Evolutionary conservation across 768 basidiomycete genomes (phyloP).

Genomic region (Rhodotorula sphaerocarpa): DNA sequence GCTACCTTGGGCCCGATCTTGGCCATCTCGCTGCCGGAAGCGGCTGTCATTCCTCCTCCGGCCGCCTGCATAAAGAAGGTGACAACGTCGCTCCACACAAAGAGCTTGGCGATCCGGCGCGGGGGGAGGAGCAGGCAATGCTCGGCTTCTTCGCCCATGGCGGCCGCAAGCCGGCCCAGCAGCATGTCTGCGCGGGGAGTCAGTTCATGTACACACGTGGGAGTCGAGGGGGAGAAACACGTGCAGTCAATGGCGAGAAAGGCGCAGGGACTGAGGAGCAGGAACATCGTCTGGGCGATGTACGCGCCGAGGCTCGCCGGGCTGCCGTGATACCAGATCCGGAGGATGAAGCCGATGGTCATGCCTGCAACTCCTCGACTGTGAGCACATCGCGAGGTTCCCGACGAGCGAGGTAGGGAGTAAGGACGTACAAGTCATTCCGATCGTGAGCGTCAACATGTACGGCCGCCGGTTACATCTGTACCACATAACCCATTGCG

Average conservation of each 20-base stretch:
- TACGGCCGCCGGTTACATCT: slow-evolving; percentile 38
- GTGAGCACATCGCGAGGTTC: neutral
- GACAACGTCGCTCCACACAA: slow-evolving; percentile 44
- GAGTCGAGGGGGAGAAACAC: too few relatives aligned
- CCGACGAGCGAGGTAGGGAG: neutral
- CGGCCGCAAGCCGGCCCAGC: slow-evolving; percentile 55
- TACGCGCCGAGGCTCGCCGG: slow-evolving; percentile 50
- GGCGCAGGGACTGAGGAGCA: slow-evolving; percentile 55
- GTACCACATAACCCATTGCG: neutral
- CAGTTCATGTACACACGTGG: too few relatives aligned
- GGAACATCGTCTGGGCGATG: slow-evolving; percentile 37
- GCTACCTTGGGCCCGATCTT: slow-evolving; percentile 1
- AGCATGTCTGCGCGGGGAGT: slow-evolving; percentile 53
- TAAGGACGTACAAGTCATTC: slow-evolving; percentile 50
- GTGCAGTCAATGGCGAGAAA: slow-evolving; percentile 52
- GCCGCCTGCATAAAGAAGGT: slow-evolving; percentile 21
- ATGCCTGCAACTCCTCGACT: slow-evolving; percentile 47
- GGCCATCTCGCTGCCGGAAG: neutral
- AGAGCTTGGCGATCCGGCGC: slow-evolving; percentile 52
- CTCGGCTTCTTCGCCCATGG: slow-evolving; percentile 42
- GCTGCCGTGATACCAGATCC: slow-evolving; percentile 53
- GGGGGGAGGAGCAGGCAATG: slow-evolving; percentile 14
- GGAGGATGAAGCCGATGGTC: slow-evolving; percentile 52
- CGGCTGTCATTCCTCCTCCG: slow-evolving; percentile 3
- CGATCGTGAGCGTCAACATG: slow-evolving; percentile 59